Conservation (phyloP, 2,329 filamentous ascomycete species). For the Alternaria solani region DNA sequence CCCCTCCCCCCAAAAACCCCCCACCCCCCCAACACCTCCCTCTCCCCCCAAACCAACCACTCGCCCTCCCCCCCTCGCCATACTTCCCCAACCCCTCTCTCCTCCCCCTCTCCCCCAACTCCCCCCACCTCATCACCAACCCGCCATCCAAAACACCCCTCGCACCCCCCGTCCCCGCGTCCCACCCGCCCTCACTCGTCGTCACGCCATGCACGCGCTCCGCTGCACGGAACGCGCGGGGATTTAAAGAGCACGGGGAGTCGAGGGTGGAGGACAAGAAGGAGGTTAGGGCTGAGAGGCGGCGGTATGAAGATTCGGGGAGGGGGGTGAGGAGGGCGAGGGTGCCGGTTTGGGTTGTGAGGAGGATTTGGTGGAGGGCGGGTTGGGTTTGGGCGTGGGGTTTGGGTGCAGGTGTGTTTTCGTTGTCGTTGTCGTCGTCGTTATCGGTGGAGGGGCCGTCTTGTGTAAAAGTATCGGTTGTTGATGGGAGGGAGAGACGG, state of each 20-base stretch:
- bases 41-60: constrained; percentile 73
- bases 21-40: constrained; percentile 70
- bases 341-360: constrained; percentile 68
- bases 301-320: constrained; percentile 80
- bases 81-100: constrained; percentile 78
- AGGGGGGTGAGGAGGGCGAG: constrained; percentile 80
- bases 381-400: neutral
- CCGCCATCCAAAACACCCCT: constrained; percentile 79
- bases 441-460: constrained; percentile 16
- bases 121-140: constrained; percentile 77
- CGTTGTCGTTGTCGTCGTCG: neutral
- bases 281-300: constrained; percentile 79
- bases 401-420: neutral
- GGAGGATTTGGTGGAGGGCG: constrained; percentile 43
- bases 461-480: constrained; percentile 33
- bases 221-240: constrained; percentile 74
- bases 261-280: constrained; percentile 80
- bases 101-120: constrained; percentile 74
- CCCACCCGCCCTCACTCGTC: constrained; percentile 47
- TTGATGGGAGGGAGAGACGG: constrained; percentile 59
- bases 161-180: constrained; percentile 54
- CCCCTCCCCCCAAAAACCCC: constrained; percentile 60
- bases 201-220: constrained; percentile 34
- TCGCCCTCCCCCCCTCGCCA: constrained; percentile 70
- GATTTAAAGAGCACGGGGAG: constrained; percentile 80